These are phyloP conservation scores for Hygrocybe punicea DNA, from an alignment of 768 basidiomycete genomes.

Conservation along the genomic window DNA sequence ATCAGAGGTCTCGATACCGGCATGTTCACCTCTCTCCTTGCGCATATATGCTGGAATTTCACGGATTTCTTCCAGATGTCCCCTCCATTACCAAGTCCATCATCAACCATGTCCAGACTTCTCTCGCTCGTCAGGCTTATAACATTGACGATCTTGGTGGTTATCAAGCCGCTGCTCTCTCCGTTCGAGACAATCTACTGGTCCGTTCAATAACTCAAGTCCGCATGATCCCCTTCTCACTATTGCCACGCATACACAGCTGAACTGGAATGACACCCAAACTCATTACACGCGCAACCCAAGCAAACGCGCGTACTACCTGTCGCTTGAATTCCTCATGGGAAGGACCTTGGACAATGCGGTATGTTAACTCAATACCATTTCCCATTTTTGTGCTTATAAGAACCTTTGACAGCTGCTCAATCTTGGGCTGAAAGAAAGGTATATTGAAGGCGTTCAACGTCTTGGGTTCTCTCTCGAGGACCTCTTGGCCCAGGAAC, in stretches of 20 bases:
- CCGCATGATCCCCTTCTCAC: neutral
- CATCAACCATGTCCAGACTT: slow-evolving; percentile 82
- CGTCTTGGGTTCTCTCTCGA: slow-evolving; percentile 88
- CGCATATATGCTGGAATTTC: slow-evolving; percentile 2
- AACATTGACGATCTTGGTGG: slow-evolving; percentile 59
- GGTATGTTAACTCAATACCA: slow-evolving; percentile 44
- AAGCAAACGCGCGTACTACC: slow-evolving; percentile 91
- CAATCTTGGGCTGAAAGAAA: slow-evolving; percentile 80
- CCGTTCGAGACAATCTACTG: slow-evolving; percentile 83
- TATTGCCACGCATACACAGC: slow-evolving; percentile 33
- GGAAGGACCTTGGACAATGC: slow-evolving; percentile 73
- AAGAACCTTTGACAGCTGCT: slow-evolving; percentile 54
- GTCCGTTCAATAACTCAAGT: slow-evolving; percentile 37
- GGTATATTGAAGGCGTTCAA: slow-evolving; percentile 63
- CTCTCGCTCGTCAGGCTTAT: slow-evolving; percentile 86
- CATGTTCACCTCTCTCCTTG: slow-evolving; percentile 21
- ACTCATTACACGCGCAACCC: slow-evolving; percentile 72
- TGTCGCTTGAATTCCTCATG: slow-evolving; percentile 92
- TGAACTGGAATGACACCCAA: slow-evolving; percentile 87
- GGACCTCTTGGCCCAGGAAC: slow-evolving; percentile 81
- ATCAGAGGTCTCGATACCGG: slow-evolving; percentile 58
- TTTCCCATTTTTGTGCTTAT: slow-evolving; percentile 45
- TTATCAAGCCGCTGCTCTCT: slow-evolving; percentile 88
- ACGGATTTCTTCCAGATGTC: slow-evolving; percentile 43
- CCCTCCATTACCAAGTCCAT: slow-evolving; percentile 66